Evolutionary conservation across 2,329 filamentous ascomycete genomes (phyloP), one percentile per base, ranked within the genome.

Genomic region (Aspergillus uvarum): DNA sequence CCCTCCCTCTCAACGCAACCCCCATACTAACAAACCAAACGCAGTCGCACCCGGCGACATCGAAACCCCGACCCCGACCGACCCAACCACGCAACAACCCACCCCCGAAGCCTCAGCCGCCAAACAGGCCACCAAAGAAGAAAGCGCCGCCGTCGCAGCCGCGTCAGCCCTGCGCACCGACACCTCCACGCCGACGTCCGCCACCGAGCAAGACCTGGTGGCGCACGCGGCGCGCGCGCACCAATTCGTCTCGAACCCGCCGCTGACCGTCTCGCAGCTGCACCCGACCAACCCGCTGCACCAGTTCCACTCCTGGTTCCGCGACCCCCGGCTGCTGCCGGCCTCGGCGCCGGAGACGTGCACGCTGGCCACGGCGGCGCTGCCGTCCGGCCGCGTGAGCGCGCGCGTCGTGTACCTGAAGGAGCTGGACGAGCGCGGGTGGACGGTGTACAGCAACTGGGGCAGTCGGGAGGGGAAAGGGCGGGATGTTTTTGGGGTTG

Each of bases 381-480:
- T 98, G 4, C 94, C 94, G 1, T 90, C 87, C 0, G 95, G 95
- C 62, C 88, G 90, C 51, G 90, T 98, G 21, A 92, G 87, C 51
- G 88, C 91, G 3, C 91, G 95, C 60, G 84, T 92, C 67, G 92
- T 99, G 42, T 99, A 98, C 78, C 84, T 99, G 66, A 99, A 99
- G 79, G 95, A 98, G 81, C 86, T 98, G 24, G 93, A 98, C 76
- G 77, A 81, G 56, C 69, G 76, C 5, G 92, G 93, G 16, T 99
- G 96, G 77, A 92, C 98, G 48, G 83, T 99, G 52, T 99, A 98
- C 82, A 90, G 87, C 71, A 99, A 99, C 77, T 94, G 93, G 80
- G 92, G 87, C 61, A 91, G 87, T 60, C 79, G 83, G 29, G 87
- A 88, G 62, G 77, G 77, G 2, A 79, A 79, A 59, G 77, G 77